A percentile compares a stretch with the other conserved stretches of the same genome.
These are phyloP conservation scores for Dioscorea zingiberensis DNA, from an alignment of 106 monocot genomes.

Conservation along the genomic window DNA sequence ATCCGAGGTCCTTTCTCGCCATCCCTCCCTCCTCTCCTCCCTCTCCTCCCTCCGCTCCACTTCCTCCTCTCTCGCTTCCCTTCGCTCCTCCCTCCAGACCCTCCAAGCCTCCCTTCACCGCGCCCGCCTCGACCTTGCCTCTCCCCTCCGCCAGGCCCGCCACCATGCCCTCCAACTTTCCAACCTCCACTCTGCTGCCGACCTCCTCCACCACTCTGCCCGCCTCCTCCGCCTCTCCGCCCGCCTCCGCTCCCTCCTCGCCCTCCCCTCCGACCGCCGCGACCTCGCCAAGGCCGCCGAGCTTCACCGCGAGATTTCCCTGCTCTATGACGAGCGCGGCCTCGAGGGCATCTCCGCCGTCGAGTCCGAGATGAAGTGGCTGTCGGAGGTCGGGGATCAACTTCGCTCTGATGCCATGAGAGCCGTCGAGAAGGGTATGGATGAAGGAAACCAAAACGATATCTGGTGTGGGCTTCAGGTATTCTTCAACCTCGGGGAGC, in stretches of 20 bases:
- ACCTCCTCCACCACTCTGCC: conserved; percentile 49
- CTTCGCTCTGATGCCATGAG: conserved; percentile 67
- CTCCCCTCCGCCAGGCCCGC: conserved; percentile 42
- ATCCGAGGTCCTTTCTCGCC: conserved; percentile 65
- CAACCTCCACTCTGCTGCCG: conserved; percentile 62
- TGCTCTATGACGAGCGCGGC: conserved; percentile 62
- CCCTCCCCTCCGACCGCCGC: conserved; percentile 6
- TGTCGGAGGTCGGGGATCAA: conserved; percentile 42
- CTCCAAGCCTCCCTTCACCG: conserved; percentile 52
- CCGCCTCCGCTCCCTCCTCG: conserved; percentile 34
- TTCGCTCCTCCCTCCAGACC: conserved; percentile 37
- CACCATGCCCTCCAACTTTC: conserved; percentile 66
- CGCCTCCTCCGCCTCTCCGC: conserved; percentile 58
- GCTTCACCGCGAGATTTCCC: conserved; percentile 76
- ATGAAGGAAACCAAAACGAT: conserved; percentile 86
- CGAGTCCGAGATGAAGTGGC: conserved; percentile 79
- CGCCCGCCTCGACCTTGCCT: conserved; percentile 50
- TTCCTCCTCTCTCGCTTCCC: conserved; percentile 49
- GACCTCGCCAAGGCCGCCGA: conserved; percentile 92
- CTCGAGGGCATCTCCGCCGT: conserved; percentile 67
- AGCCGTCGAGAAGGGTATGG: conserved; percentile 84
- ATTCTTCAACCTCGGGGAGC: conserved; percentile 92
- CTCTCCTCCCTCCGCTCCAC: conserved; percentile 60
- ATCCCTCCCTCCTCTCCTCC: conserved; percentile 56
- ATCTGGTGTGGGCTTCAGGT: conserved; percentile 96